Base-by-base conservation (phyloP, 768 basidiomycete genomes). In the Trametes cubensis region DNA sequence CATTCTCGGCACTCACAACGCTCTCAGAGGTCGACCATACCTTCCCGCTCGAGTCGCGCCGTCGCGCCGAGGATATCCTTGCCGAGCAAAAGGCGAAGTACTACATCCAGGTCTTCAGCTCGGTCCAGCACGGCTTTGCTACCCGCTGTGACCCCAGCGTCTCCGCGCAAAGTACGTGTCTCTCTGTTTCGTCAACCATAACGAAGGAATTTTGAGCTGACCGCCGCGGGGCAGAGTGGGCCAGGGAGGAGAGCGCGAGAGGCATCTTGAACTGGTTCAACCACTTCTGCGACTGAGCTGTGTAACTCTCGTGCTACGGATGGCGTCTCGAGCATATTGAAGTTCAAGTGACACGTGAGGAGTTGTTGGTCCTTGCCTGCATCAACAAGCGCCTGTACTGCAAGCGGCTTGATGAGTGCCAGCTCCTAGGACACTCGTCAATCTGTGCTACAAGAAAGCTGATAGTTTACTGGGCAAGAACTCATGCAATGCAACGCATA, bases 31-130 rank as follows among this genome's bases (percentile, higher is more conserved):
- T 63, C 18, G 86, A 88, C 67, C 61, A 65, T 1, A 79, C 84
- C 0, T 87, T 88, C 75, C 77, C 83, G 2, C 21, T 75, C 0
- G 76, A 78, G 21, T 77, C 79, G 0, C 83, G 86, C 30, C 81
- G 80, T 25, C 75, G 79, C 1, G 82, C 82, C 0, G 86, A 87
- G 61, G 83, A 85, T 49, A 81, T 85, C 13, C 70, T 88, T 13
- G 75, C 78, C 7, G 80, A 80, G 55, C 74, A 69, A n/a, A 84
- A 83, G 60, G 79, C 80, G 0, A 75, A 72, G 0, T 88, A 86
- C 67, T 81, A 85, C 62, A 75, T 85, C 60, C 85, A 87, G 49
- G 67, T 83, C 17, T 87, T 87, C 69, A 81, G 83, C 6, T 73
- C 76, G 0, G 74, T 80, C 11, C 62, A 64, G 5, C 78, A 79